These are phyloP conservation scores for Xylona heveae DNA, from an alignment of 495 filamentous ascomycete genomes.

Conservation along the genomic window DNA sequence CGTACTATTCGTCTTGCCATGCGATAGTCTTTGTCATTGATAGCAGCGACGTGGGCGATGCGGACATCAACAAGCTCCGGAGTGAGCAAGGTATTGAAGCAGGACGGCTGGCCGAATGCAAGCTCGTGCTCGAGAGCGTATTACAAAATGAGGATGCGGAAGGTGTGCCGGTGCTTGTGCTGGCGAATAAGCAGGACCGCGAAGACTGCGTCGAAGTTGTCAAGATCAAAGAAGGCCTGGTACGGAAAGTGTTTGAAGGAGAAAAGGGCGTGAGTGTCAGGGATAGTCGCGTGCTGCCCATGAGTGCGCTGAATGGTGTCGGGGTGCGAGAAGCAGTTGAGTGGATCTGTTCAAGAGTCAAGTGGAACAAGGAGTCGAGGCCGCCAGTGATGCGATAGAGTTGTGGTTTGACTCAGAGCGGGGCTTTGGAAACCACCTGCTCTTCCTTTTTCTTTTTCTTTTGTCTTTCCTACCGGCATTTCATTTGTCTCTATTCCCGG, in stretches of 20 bases:
- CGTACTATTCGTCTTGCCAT: slow-evolving; percentile 81
- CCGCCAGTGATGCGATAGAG: slow-evolving; percentile 75
- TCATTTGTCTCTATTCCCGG: no score
- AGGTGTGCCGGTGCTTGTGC: slow-evolving; percentile 74
- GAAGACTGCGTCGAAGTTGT: slow-evolving; percentile 97
- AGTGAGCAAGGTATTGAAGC: no score
- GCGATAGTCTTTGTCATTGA: slow-evolving; percentile 97
- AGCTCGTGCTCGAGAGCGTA: slow-evolving; percentile 73
- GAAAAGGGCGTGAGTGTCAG: slow-evolving; percentile 66
- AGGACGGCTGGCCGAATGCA: slow-evolving; percentile 63
- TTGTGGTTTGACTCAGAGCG: slow-evolving; percentile 5
- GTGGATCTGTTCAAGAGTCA: slow-evolving; percentile 76
- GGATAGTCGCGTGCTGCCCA: slow-evolving; percentile 77
- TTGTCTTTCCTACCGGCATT: slow-evolving; percentile 4
- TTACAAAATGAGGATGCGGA: slow-evolving; percentile 66
- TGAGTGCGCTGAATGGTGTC: slow-evolving; percentile 75
- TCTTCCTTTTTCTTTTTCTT: slow-evolving; percentile 5
- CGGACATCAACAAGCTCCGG: slow-evolving; percentile 23
- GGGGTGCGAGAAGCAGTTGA: slow-evolving; percentile 90
- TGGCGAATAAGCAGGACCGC: slow-evolving; percentile 94
- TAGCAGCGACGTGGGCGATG: slow-evolving; percentile 74
- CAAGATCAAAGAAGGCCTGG: slow-evolving; percentile 85
- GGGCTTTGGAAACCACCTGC: background rate
- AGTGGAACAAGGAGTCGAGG: slow-evolving; percentile 86
- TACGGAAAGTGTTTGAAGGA: slow-evolving; percentile 85